Evolutionary conservation across 306 rosid species (phyloP).

Genomic region (Ammopiptanthus mongolicus): DNA sequence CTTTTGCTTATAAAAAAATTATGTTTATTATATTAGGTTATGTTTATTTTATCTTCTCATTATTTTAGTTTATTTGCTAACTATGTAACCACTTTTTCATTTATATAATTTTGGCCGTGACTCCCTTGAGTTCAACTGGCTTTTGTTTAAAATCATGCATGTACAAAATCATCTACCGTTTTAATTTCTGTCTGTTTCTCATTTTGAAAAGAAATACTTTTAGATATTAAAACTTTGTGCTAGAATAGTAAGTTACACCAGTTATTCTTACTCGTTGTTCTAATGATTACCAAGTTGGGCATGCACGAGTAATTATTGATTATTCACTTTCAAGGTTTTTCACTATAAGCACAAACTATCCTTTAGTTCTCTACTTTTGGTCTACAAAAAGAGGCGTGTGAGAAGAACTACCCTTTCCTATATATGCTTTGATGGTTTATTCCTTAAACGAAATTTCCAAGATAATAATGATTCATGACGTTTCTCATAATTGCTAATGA

Average conservation of each 20-base stretch:
- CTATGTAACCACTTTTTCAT: too few species aligned
- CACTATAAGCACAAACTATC: background rate
- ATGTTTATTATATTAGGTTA: too few species aligned
- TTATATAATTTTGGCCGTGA: too few species aligned
- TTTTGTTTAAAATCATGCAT: too few species aligned
- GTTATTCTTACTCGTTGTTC: background rate
- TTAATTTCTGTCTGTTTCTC: background rate
- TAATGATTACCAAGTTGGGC: background rate
- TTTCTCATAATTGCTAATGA: constrained; percentile 13
- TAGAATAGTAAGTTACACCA: background rate
- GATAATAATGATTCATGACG: background rate
- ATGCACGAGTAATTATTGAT: constrained; percentile 25
- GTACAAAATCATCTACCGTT: background rate
- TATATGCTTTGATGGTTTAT: background rate
- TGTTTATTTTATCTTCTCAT: too few species aligned
- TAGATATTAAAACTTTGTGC: background rate
- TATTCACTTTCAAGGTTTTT: background rate
- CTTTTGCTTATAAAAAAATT: too few species aligned
- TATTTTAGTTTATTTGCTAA: too few species aligned
- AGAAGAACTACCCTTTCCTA: background rate
- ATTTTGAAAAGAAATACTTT: background rate
- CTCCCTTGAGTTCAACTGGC: too few species aligned
- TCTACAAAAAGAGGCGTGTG: background rate
- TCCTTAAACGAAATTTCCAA: background rate
- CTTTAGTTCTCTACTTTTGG: background rate